Percentiles rank a stretch among this genome's conserved stretches.
Conservation (phyloP, 2,329 filamentous ascomycete genomes). For the Magnaporthiopsis rhizophila region DNA sequence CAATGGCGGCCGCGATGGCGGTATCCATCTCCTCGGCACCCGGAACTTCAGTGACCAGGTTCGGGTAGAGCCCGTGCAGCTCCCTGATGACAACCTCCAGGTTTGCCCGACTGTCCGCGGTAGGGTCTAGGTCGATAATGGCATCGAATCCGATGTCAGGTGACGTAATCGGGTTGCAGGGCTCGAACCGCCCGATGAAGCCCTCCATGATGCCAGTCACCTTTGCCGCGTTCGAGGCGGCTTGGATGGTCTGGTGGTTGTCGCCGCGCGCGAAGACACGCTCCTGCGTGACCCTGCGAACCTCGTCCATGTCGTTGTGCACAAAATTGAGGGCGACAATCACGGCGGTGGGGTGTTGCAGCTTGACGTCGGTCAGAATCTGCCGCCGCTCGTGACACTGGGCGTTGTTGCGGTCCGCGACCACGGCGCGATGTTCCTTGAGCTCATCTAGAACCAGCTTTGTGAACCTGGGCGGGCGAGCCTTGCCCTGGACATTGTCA, state of each 20-base stretch:
- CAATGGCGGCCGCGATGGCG: conserved; percentile 67
- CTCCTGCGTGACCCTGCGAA: conserved; percentile 66
- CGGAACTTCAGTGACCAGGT: conserved; percentile 64
- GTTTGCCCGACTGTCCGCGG: conserved; percentile 71
- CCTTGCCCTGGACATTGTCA: conserved; percentile 76
- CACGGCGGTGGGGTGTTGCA: conserved; percentile 53
- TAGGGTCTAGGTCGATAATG: conserved; percentile 76
- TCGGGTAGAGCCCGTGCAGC: conserved; percentile 71
- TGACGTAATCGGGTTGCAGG: conserved; percentile 53
- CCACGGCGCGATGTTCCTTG: conserved; percentile 59
- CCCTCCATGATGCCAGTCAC: conserved; percentile 91
- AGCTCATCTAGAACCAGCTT: conserved; percentile 60
- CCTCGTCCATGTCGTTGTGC: conserved; percentile 67
- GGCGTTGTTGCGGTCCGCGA: conserved; percentile 93
- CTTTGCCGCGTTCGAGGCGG: conserved; percentile 63
- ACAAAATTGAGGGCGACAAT: conserved; percentile 85
- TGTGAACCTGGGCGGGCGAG: conserved; percentile 71
- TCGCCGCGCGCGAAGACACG: conserved; percentile 82
- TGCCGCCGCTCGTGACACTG: conserved; percentile 81
- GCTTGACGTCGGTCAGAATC: conserved; percentile 69
- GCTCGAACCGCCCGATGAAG: conserved; percentile 81
- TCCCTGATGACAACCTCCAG: conserved; percentile 69
- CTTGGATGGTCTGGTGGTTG: conserved; percentile 96
- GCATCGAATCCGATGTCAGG: conserved; percentile 79
- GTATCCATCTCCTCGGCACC: conserved; percentile 65